A percentile compares a stretch with the other conserved stretches of the same genome.
Evolutionary conservation across 2,329 filamentous ascomycete species (phyloP).

Genomic region (Pseudopithomyces maydicus): DNA sequence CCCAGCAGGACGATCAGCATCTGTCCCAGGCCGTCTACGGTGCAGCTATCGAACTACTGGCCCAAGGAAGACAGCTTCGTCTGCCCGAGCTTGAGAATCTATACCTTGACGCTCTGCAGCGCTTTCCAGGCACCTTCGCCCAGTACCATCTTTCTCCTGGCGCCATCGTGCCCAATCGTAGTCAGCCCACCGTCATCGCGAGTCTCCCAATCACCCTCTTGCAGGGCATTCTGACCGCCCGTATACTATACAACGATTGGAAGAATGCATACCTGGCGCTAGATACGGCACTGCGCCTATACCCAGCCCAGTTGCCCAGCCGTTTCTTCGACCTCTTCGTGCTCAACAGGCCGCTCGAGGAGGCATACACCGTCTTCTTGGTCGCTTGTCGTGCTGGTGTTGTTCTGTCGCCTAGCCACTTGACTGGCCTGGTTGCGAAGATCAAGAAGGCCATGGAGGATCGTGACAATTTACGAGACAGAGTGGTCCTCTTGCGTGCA

Average conservation of each 20-base stretch:
- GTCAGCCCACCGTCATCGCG: constrained; percentile 32
- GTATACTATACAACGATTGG: constrained; percentile 53
- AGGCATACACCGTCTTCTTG: constrained; percentile 55
- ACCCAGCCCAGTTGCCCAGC: constrained; percentile 47
- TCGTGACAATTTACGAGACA: constrained; percentile 21
- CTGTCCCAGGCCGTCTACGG: constrained; percentile 53
- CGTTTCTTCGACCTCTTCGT: constrained; percentile 54
- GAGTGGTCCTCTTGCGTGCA: constrained; percentile 37
- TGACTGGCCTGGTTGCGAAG: constrained; percentile 41
- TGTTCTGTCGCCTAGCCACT: constrained; percentile 31
- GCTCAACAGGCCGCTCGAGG: constrained; percentile 50
- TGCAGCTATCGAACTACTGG: constrained; percentile 55
- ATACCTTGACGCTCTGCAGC: constrained; percentile 51
- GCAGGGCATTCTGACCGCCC: constrained; percentile 55
- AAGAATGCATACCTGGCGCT: constrained; percentile 56
- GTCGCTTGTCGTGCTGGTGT: constrained; percentile 55
- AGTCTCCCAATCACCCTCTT: constrained; percentile 51
- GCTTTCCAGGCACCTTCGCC: constrained; percentile 53
- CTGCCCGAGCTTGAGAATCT: constrained; percentile 52
- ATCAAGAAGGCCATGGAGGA: constrained; percentile 31
- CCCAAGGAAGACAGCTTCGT: constrained; percentile 44
- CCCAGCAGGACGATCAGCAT: constrained; percentile 47
- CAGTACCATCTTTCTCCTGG: constrained; percentile 55
- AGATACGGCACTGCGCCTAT: constrained; percentile 55
- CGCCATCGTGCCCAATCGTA: constrained; percentile 52